Conservation (phyloP, 2,329 filamentous ascomycete genomes). For the Colletotrichum sp. region DNA sequence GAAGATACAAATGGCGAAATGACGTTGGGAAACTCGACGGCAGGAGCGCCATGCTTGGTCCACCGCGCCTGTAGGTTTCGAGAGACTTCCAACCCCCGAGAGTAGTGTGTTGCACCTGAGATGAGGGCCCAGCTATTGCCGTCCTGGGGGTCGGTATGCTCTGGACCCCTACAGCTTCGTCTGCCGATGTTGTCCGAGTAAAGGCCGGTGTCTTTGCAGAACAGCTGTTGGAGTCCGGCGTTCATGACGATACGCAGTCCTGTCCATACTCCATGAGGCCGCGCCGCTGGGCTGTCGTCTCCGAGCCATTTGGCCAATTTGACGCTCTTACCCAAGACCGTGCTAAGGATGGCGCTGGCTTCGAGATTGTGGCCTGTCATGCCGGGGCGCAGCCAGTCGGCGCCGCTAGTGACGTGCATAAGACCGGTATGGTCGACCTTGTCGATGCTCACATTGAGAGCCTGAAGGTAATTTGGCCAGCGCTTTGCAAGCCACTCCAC, state of each 20-base stretch:
- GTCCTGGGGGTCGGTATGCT: constrained; percentile 52
- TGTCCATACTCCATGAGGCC: constrained; percentile 20
- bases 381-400: constrained; percentile 57
- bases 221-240: constrained; percentile 25
- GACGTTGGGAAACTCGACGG: constrained; percentile 41
- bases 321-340: constrained; percentile 53
- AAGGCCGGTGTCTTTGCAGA: constrained; percentile 32
- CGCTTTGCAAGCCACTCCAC: constrained; percentile 43
- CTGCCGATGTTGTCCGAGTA: constrained; percentile 51
- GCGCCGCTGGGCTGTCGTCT: constrained; percentile 27
- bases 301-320: constrained; percentile 49
- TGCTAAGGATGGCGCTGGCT: constrained; percentile 57
- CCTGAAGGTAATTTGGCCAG: constrained; percentile 48
- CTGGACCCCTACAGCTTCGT: constrained; percentile 31
- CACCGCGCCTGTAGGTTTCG: constrained; percentile 42
- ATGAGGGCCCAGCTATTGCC: constrained; percentile 53
- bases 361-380: constrained; percentile 57
- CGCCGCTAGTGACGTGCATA: constrained; percentile 51
- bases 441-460: constrained; percentile 34
- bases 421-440: constrained; percentile 42
- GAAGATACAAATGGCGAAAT: constrained; percentile 39
- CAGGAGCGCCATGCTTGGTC: constrained; percentile 48
- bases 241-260: constrained; percentile 19
- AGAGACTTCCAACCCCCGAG: constrained; percentile 30
- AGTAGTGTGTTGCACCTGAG: constrained; percentile 25